Base-by-base conservation (phyloP, 192 early-diverging fungal genomes). In the Backusella tuberculispora region DNA sequence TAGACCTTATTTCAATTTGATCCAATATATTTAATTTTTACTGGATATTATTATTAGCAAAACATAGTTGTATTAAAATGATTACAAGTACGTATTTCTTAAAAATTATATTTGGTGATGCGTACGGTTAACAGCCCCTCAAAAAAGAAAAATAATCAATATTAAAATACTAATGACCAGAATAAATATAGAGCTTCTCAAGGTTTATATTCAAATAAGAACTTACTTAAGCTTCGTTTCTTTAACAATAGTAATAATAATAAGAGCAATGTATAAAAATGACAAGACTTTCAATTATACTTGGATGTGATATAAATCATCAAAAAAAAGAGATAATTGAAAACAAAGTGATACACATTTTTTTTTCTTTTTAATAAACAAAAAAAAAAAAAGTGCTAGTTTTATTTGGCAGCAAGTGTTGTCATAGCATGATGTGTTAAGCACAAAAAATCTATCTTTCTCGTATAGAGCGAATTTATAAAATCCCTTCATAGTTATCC, bases 141-240 rank as follows among this genome's bases (percentile, higher is more conserved):
- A 3, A 60, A 60, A 10, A 60, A 19, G 53, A 60, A 60, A 60
- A 50, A 24, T 2, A 13, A 0, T 21, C 21, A 24, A 10, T 4
- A 24, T 56, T 4, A 12, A 56, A 56, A 56, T 56, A 56, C 53
- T n/a, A 56, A 56, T 24, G 19, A 24, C 19, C 53, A 56, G 21
- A 53, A 3, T 53, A 53, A 53, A 24, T 8, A 19, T 21, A 53
- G 1, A 21, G 8, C 15, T 19, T 50, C 50, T 19, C 8, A 10
- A 56, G 21, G 53, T 60, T 60, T 60, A 60, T 60, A 60, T 60
- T 60, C 53, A 60, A 60, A 60, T 8, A 24, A 60, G 53, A 60
- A 60, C 10, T 3, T 5, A 12, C n/a, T 24, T 60, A 12, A 60
- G 8, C 9, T 60, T 60, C 24, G 21, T 60, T 60, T 60, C 24